Evolutionary conservation across 768 basidiomycete genomes (phyloP).

Genomic region (Mycena indigotica): DNA sequence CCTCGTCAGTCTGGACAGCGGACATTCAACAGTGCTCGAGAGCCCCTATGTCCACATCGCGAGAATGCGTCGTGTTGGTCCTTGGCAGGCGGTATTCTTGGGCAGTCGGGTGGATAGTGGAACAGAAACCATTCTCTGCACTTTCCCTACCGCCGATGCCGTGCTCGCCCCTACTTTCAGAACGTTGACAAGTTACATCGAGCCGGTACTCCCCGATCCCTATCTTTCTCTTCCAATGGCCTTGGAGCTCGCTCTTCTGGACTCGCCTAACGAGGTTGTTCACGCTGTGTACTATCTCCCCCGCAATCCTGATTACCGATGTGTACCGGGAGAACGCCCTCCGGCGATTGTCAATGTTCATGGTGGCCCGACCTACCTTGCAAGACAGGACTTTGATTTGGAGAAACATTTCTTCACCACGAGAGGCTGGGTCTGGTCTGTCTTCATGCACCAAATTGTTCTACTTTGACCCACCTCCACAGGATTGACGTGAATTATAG

Average conservation of each 20-base stretch:
- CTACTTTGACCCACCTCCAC: slow-evolving; percentile 8
- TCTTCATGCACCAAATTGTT: too few relatives aligned
- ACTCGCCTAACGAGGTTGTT: slow-evolving; percentile 28
- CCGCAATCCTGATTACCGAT: slow-evolving; percentile 47
- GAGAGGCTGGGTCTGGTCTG: slow-evolving; percentile 56
- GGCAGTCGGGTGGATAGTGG: slow-evolving; percentile 33
- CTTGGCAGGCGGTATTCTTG: slow-evolving; percentile 29
- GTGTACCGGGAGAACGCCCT: slow-evolving; percentile 45
- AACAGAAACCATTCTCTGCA: slow-evolving; percentile 11
- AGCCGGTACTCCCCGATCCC: slow-evolving; percentile 23
- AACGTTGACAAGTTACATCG: neutral
- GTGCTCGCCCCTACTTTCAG: neutral
- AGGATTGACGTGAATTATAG: slow-evolving; percentile 64
- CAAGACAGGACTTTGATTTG: slow-evolving; percentile 42
- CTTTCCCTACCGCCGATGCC: neutral
- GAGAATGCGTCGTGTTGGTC: slow-evolving; percentile 28
- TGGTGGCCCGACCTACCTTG: slow-evolving; percentile 55
- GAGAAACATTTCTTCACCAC: slow-evolving; percentile 51
- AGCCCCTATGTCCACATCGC: slow-evolving; percentile 32
- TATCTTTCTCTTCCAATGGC: slow-evolving; percentile 23
- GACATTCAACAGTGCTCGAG: slow-evolving; percentile 23
- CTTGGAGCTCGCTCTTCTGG: slow-evolving; percentile 1
- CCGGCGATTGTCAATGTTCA: slow-evolving; percentile 55
- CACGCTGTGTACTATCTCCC: slow-evolving; percentile 59
- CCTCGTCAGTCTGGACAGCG: slow-evolving; percentile 28